These are phyloP conservation scores for Cladosporium sp. DNA, from an alignment of 2,329 filamentous ascomycete species.

Conservation along the genomic window DNA sequence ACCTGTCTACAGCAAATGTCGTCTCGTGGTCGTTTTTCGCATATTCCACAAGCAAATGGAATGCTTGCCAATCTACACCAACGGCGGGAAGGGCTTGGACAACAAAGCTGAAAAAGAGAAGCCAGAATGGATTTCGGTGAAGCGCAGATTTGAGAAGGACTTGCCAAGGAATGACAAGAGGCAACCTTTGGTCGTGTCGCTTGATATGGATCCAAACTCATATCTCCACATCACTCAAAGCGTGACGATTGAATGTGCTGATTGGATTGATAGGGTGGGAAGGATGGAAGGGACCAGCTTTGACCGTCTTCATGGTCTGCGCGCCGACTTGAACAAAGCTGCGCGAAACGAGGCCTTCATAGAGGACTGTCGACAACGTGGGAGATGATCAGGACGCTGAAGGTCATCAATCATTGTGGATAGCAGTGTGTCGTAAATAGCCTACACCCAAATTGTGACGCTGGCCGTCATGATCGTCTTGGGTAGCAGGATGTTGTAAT, in stretches of 20 bases:
- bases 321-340: neutral
- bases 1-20: neutral
- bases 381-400: neutral
- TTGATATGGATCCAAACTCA: too few species aligned
- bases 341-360: too few species aligned
- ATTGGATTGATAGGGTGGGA: accelerated
- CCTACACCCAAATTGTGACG: neutral
- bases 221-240: neutral
- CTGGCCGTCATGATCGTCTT: neutral
- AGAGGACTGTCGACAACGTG: neutral
- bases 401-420: neutral
- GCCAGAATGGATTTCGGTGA: neutral
- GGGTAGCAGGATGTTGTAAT: neutral
- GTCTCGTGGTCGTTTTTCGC: neutral
- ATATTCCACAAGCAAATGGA: neutral
- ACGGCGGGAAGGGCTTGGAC: neutral
- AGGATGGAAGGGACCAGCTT: neutral
- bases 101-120: neutral
- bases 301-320: neutral
- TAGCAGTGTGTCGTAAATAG: neutral
- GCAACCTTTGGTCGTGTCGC: neutral
- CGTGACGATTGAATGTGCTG: neutral
- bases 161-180: neutral
- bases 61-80: neutral
- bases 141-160: neutral